Evolutionary conservation across 1,139 yeast species (phyloP), one percentile per base, ranked within the genome.

Genomic region (Hemisphaericaspora xylofermentans): DNA sequence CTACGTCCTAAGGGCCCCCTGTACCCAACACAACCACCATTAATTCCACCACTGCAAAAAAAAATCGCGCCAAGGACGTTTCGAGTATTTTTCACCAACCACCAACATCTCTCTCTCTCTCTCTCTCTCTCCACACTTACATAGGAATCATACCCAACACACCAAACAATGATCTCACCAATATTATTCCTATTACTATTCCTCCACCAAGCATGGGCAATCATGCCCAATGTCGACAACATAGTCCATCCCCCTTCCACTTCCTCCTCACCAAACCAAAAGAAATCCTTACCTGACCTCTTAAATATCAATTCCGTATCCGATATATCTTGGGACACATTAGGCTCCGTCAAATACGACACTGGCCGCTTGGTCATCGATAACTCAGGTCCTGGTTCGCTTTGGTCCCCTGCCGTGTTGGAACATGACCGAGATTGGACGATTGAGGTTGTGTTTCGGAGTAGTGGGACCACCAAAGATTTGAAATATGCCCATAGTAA

Each of bases 401-500:
- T 82, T 2, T 80, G 85, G 84, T 66, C 78, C 1, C 61, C 58
- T 24, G 54, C 63, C 1, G 56, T 57, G 12, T 44, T 73, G 43
- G 49, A 58, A 3, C 58, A 58, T 2, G 54, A n/a, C n/a, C n/a
- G 71, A 8, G 76, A 77, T 31, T 82, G 85, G 74, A 78, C 88
- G 0, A 50, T 79, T 10, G 89, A 84, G 51, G 56, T 78, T 37
- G 74, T 82, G 2, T 73, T 83, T 49, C 73, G 91, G 59, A 77
- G 85, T 33, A 57, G 76, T 6, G 85, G 85, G 3, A 53, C 54
- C 3, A 42, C 46, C 3, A 48, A 50, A 10, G 72, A 68, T 45
- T 51, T 58, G 25, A 43, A 48, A n/a, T 68, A 48, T 45, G 24
- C 33, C 14, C 47, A 45, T 29, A 61, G 59, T 7, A 78, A 82